Evolutionary conservation across 768 basidiomycete genomes (phyloP).

Genomic region (Lyophyllum semitale): DNA sequence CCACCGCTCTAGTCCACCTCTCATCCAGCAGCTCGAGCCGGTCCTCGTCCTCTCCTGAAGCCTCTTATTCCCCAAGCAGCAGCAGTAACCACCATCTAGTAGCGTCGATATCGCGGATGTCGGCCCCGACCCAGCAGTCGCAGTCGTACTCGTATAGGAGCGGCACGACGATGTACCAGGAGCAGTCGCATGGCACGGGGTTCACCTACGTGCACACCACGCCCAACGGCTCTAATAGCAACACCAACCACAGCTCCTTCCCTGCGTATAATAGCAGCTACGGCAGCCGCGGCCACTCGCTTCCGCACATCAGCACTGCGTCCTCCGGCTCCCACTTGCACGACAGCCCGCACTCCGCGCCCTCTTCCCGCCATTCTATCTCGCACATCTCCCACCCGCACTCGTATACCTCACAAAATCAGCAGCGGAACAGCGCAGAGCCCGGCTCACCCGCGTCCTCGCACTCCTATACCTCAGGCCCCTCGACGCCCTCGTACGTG

Average conservation of each 20-base stretch:
- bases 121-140: conserved; percentile 15
- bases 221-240: too few species aligned
- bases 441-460: conserved; percentile 55
- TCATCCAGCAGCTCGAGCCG: conserved; percentile 38
- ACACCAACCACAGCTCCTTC: conserved; percentile 22
- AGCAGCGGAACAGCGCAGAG: conserved; percentile 33
- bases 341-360: conserved; percentile 26
- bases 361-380: conserved; percentile 59
- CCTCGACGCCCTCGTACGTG: conserved; percentile 49
- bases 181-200: conserved; percentile 37
- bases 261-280: too few species aligned
- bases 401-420: conserved; percentile 38
- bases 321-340: conserved; percentile 17
- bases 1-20: conserved; percentile 37
- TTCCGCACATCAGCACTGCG: conserved; percentile 25
- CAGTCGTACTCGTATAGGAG: conserved; percentile 38
- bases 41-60: conserved; percentile 48
- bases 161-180: conserved; percentile 45
- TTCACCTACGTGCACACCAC: conserved; percentile 42
- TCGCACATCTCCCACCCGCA: conserved; percentile 62
- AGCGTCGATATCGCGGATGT: conserved; percentile 26
- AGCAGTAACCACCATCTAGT: conserved; percentile 24
- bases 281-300: conserved; percentile 17
- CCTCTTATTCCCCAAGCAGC: conserved; percentile 43
- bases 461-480: conserved; percentile 43